These are phyloP conservation scores for Epichloe gansuensis DNA, from an alignment of 2,329 filamentous ascomycete species.

Conservation along the genomic window DNA sequence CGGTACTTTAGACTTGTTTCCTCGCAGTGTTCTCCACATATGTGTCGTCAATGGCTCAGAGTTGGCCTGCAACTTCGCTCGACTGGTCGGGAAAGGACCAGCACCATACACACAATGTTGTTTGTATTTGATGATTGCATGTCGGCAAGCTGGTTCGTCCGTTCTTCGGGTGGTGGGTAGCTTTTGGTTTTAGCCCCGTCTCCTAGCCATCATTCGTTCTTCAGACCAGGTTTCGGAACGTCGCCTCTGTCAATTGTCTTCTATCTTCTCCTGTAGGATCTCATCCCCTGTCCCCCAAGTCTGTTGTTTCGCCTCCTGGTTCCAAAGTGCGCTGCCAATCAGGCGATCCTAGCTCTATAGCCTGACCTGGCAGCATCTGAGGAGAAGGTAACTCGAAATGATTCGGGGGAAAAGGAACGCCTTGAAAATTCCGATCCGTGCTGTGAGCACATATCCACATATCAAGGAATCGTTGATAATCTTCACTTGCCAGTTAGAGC, in stretches of 20 bases:
- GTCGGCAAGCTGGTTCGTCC: background rate
- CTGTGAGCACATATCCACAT: conserved; percentile 33
- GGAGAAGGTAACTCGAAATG: conserved; percentile 35
- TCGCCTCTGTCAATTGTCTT: background rate
- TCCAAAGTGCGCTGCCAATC: conserved; percentile 5
- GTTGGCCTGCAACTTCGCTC: background rate
- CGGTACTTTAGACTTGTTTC: no score
- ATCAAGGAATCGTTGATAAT: conserved; percentile 33
- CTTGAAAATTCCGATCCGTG: conserved; percentile 32
- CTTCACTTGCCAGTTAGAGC: conserved; percentile 14
- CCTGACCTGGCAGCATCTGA: conserved; percentile 25
- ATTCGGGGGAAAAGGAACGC: conserved; percentile 32
- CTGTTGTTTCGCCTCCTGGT: conserved; percentile 1
- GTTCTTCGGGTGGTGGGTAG: no score
- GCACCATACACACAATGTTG: no score
- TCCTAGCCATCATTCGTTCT: no score
- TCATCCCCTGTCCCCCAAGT: conserved; percentile 3
- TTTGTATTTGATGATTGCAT: background rate
- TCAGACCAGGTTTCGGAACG: no score
- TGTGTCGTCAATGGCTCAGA: background rate
- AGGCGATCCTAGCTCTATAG: conserved; percentile 2
- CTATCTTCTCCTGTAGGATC: background rate
- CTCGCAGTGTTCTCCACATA: no score
- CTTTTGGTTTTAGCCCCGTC: no score
- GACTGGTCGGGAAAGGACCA: background rate